Percentiles rank a stretch among this genome's conserved stretches.
These are phyloP conservation scores for Acacia confusa DNA, from an alignment of 306 rosid species.

Conservation along the genomic window DNA sequence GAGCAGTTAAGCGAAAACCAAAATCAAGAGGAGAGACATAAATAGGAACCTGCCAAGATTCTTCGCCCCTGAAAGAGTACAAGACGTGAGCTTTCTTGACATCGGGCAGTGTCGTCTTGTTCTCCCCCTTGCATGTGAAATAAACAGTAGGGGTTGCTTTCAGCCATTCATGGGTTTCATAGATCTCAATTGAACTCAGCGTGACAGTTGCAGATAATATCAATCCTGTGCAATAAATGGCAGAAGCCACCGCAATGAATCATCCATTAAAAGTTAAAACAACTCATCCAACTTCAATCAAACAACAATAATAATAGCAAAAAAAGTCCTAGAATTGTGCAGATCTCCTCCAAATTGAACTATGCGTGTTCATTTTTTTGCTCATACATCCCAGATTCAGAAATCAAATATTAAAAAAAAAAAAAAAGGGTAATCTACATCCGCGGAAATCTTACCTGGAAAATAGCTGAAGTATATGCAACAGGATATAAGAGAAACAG, in stretches of 20 bases:
- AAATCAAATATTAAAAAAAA: neutral
- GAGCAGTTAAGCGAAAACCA: neutral
- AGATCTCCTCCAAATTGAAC: neutral
- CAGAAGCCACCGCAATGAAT: neutral
- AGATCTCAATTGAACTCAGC: conserved; percentile 70
- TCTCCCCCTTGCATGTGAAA: conserved; percentile 72
- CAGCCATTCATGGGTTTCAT: conserved; percentile 70
- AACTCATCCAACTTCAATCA: neutral
- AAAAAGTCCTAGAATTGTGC: neutral
- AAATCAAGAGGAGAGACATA: neutral
- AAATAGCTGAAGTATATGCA: conserved; percentile 45
- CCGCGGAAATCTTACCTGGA: conserved; percentile 49
- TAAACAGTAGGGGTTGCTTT: conserved; percentile 58
- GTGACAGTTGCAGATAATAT: conserved; percentile 61
- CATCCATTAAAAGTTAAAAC: neutral
- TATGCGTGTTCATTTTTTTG: neutral
- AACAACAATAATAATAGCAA: neutral
- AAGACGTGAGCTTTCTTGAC: conserved; percentile 49
- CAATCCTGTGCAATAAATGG: conserved; percentile 45
- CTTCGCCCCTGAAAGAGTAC: conserved; percentile 74
- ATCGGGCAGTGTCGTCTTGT: conserved; percentile 67
- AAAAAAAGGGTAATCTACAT: neutral
- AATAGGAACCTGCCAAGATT: conserved; percentile 93
- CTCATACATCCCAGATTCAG: neutral
- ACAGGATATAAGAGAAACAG: conserved; percentile 35